Evolutionary conservation across 73 alveolate species (phyloP), one percentile per base, ranked within the genome.

Genomic region (Paramecium primaurelia): DNA sequence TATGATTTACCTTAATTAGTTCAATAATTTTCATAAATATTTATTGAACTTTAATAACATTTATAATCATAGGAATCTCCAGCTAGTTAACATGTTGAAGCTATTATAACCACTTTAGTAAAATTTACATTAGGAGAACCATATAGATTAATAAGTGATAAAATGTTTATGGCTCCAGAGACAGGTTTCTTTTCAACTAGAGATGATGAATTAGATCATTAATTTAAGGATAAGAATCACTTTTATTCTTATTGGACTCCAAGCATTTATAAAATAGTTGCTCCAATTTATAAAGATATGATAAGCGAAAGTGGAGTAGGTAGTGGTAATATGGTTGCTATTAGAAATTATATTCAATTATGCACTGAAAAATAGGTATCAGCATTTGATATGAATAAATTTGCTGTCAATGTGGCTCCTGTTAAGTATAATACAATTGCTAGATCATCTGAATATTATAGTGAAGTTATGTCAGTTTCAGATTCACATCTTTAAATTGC

Each of bases 221-320:
- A 59, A 80, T 80, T 42, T 25, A 80, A 47, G 8, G 45, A 49
- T 25, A 49, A 49, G 16, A 25, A 40, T 44, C 38, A 42, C 1
- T 45, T 44, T 25, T 80, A 45, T 45, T 80, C 91, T 18, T 26
- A 38, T 25, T 80, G 91, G 91, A 80, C 91, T 45, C 91, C 91
- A 0, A 42, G 47, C 6, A 80, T 80, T 26, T 80, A 80, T 49
- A 80, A 80, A 47, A 80, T 80, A 26, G 91, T 49, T 1, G 91
- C 64, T 45, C 91, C 91, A 42, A 47, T 80, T 44, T 80, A 80
- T 49, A 80, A 47, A 25, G 91, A 80, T 28, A 80, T 80, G 91
- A 80, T 80, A 22, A 32, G 64, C 20, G 91, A 80, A 12, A 80
- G 91, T 80, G 91, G 91, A 4, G 91, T 80, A 0, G 88, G 88